Percentiles rank a stretch among this genome's conserved stretches.
Conservation (phyloP, 2,329 filamentous ascomycete species). For the Fusarium protoensiforme region DNA sequence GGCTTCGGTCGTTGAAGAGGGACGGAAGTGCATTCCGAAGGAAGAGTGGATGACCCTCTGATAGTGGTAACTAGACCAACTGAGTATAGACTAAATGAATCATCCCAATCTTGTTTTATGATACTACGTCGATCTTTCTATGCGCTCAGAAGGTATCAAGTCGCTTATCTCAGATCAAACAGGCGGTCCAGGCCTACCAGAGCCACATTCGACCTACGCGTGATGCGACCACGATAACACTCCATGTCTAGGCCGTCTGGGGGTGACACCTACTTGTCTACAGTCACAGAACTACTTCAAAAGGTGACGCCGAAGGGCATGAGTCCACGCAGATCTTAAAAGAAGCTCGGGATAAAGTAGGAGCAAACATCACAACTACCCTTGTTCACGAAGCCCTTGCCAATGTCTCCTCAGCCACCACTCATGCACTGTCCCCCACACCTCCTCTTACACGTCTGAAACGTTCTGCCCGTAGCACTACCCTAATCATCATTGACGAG, state of each 20-base stretch:
- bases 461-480: not conserved
- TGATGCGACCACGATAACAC: too few species aligned
- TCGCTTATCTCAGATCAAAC: not conserved
- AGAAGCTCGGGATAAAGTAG: not conserved
- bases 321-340: not conserved
- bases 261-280: too few species aligned
- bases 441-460: not conserved
- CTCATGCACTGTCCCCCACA: not conserved
- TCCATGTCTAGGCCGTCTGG: too few species aligned
- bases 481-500: not conserved
- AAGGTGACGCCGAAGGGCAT: not conserved
- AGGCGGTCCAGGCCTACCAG: too few species aligned
- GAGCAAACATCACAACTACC: not conserved
- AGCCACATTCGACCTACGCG: too few species aligned
- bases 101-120: not conserved
- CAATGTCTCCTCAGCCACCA: not conserved
- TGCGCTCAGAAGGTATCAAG: not conserved
- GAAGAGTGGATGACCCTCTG: not conserved
- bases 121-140: not conserved
- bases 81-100: not conserved
- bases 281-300: not conserved
- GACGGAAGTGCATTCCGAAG: not conserved
- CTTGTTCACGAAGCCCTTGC: not conserved
- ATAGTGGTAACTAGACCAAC: not conserved
- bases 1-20: not conserved